Evolutionary conservation across 257 asterid genomes (phyloP).

Genomic region (Nicotiana paniculata): DNA sequence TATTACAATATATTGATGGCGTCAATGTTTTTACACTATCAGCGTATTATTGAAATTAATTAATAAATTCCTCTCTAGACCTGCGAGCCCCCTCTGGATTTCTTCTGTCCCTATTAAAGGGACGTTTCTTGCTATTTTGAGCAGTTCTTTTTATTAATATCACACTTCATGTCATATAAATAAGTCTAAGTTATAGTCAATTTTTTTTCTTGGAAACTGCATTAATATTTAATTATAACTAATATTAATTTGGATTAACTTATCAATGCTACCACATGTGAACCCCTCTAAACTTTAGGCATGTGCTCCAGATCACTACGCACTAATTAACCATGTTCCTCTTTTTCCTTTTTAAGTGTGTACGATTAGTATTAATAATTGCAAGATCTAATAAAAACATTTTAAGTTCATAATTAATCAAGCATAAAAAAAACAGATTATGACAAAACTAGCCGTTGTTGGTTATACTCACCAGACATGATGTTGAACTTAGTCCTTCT

Average conservation of each 20-base stretch:
- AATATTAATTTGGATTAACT: background rate
- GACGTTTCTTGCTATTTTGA: too few relatives aligned
- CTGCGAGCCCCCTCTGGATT: background rate
- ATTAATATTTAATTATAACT: background rate
- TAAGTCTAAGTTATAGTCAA: background rate
- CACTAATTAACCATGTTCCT: background rate
- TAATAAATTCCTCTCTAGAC: background rate
- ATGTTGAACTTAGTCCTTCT: conserved; percentile 37
- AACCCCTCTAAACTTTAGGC: background rate
- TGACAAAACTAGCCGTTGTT: conserved; percentile 10
- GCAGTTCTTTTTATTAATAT: background rate
- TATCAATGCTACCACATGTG: background rate
- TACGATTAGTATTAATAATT: background rate
- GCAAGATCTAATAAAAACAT: background rate
- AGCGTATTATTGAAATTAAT: background rate
- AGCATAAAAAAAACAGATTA: background rate
- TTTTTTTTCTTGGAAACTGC: background rate
- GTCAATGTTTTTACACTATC: background rate
- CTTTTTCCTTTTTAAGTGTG: background rate
- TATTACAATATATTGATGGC: background rate
- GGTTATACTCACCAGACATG: conserved; percentile 33
- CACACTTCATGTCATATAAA: background rate
- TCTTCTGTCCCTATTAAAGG: background rate
- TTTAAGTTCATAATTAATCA: background rate
- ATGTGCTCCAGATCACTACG: background rate